Evolutionary conservation across 208 protist genomes (phyloP).

Genomic region (Porcisia hertigi): DNA sequence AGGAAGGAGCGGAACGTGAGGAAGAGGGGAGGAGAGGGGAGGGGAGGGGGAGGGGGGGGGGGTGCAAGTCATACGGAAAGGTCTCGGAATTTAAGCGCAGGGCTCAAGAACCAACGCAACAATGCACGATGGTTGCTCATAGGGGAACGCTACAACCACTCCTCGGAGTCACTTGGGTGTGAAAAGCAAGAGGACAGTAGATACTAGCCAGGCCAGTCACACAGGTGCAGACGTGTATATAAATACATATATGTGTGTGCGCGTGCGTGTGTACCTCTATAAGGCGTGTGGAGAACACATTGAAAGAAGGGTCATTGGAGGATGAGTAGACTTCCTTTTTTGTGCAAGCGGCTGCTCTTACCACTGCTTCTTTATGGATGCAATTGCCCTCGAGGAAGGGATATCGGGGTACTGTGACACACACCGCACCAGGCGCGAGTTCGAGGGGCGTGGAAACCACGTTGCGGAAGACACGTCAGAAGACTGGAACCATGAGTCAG

Average conservation of each 20-base stretch:
- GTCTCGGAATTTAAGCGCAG: background rate
- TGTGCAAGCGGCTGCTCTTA: background rate
- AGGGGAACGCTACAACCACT: background rate
- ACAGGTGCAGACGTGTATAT: background rate
- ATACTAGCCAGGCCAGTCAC: background rate
- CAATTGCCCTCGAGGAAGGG: background rate
- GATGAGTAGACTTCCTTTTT: background rate
- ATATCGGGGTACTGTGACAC: background rate
- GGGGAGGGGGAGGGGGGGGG: background rate
- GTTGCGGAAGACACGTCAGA: background rate
- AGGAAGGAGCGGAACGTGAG: background rate
- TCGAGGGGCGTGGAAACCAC: background rate
- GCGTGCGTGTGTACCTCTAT: too few species aligned
- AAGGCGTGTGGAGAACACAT: background rate
- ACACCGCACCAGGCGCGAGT: background rate
- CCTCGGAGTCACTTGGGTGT: background rate
- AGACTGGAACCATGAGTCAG: background rate
- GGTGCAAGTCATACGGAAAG: background rate
- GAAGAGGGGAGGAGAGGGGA: background rate
- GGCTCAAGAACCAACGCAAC: background rate
- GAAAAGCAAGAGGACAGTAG: too few species aligned
- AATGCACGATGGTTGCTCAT: background rate
- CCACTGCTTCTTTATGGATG: background rate
- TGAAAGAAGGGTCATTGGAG: background rate
- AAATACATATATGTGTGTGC: too few species aligned